phyloP scores from a whole-genome alignment of 1,284 basidiomycete genomes.

The Leccinum pallidistipes region DNA sequence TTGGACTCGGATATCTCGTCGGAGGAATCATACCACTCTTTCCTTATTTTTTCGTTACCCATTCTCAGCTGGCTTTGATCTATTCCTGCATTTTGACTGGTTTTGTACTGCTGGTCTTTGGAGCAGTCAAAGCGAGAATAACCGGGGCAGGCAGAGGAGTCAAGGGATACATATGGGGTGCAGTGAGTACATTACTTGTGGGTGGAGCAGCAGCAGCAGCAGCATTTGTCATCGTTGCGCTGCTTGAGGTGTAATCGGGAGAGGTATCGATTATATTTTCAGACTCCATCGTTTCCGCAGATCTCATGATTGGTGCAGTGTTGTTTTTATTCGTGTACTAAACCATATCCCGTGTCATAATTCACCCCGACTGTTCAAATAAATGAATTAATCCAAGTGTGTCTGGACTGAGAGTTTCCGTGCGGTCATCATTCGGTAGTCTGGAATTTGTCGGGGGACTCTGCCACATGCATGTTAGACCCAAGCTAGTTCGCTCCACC shows the following conservation, averaged over 20 bases:
- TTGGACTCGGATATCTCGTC: constrained; percentile 84
- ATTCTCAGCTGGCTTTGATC: constrained; percentile 65
- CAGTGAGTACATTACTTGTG: constrained; percentile 84
- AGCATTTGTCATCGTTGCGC: constrained; percentile 83
- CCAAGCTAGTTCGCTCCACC: neutral
- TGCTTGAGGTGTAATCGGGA: constrained; percentile 51
- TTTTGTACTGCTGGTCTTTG: constrained; percentile 85
- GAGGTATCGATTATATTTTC: neutral
- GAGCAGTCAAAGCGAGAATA: constrained; percentile 85
- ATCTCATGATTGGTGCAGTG: constrained; percentile 1
- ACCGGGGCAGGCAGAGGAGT: constrained; percentile 72
- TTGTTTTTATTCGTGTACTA: constrained; percentile 1
- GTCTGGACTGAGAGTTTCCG: too few species aligned
- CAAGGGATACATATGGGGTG: constrained; percentile 78
- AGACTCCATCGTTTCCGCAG: neutral
- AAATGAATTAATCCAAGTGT: neutral
- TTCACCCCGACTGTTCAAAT: neutral
- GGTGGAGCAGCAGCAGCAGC: constrained; percentile 89
- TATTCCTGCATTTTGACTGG: constrained; percentile 81
- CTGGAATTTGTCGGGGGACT: constrained; percentile 6
- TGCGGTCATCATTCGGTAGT: constrained; percentile 8
- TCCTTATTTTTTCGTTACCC: constrained; percentile 86
- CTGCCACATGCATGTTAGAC: neutral
- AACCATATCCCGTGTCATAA: constrained; percentile 5
- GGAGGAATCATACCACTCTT: constrained; percentile 88